Percentiles rank a stretch among this genome's conserved stretches.
Evolutionary conservation across 345 rosid genomes (phyloP).

Genomic region (Rubroshorea leprosula): DNA sequence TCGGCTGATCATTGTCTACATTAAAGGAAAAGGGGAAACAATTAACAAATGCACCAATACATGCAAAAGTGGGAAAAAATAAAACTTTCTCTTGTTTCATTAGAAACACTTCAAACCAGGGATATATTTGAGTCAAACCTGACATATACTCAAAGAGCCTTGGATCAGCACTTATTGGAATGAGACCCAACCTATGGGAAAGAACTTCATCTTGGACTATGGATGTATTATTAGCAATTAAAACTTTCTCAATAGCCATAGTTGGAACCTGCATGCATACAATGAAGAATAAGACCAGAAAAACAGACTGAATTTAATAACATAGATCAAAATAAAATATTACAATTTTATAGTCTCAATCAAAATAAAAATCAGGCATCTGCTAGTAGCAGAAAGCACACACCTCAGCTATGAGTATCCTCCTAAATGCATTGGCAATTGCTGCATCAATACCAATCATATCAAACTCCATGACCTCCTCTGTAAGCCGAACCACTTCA

Average conservation of each 20-base stretch:
- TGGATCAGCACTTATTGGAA: constrained; percentile 79
- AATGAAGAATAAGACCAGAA: too few species aligned
- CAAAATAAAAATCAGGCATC: too few species aligned
- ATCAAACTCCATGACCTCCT: constrained; percentile 76
- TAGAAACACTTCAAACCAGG: constrained; percentile 6
- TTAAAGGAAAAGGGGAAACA: constrained; percentile 3
- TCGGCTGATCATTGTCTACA: constrained; percentile 65
- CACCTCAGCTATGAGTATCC: constrained; percentile 90
- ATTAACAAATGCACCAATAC: not conserved
- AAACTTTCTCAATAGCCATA: constrained; percentile 91
- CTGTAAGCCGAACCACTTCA: constrained; percentile 37
- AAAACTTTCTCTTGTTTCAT: not conserved
- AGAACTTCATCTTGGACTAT: constrained; percentile 87
- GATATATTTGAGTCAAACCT: constrained; percentile 33
- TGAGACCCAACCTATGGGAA: constrained; percentile 88
- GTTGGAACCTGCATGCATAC: constrained; percentile 58
- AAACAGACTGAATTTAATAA: too few species aligned
- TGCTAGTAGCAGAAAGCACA: constrained; percentile 24
- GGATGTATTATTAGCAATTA: constrained; percentile 85
- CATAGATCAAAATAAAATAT: too few species aligned
- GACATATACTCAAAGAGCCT: constrained; percentile 82
- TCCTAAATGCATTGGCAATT: constrained; percentile 83
- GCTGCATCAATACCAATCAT: constrained; percentile 78
- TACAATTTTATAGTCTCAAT: too few species aligned
- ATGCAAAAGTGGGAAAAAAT: not conserved